Evolutionary conservation across 2,329 filamentous ascomycete genomes (phyloP).

Genomic region (Thielaviopsis euricoi): DNA sequence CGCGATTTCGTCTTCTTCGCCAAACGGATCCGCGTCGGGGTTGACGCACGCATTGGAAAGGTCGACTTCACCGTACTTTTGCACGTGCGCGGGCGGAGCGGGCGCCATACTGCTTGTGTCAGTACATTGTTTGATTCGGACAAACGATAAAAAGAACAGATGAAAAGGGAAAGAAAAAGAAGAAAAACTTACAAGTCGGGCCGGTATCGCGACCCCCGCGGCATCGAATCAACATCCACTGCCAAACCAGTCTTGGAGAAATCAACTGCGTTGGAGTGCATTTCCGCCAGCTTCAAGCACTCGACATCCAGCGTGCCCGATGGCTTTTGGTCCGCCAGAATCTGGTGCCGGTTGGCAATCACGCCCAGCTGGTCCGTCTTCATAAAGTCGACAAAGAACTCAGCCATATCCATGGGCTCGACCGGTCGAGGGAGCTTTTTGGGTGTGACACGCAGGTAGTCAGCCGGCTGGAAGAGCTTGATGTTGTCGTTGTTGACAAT

Average conservation of each 20-base stretch:
- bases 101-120: conserved; percentile 25
- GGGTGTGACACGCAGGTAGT: conserved; percentile 47
- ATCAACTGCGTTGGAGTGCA: conserved; percentile 58
- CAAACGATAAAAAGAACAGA: too few species aligned
- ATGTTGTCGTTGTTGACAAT: conserved; percentile 25
- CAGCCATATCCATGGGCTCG: conserved; percentile 47
- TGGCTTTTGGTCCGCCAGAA: conserved; percentile 41
- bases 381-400: conserved; percentile 73
- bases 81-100: conserved; percentile 27
- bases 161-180: not conserved
- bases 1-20: conserved; percentile 25
- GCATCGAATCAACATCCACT: conserved; percentile 30
- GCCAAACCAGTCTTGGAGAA: conserved; percentile 59
- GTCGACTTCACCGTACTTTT: conserved; percentile 27
- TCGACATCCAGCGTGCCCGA: conserved; percentile 33
- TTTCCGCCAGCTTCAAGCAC: conserved; percentile 39
- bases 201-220: conserved; percentile 22
- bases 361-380: conserved; percentile 46
- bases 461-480: conserved; percentile 33
- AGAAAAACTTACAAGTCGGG: conserved; percentile 36
- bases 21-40: conserved; percentile 12
- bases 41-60: conserved; percentile 20
- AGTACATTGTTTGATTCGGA: too few species aligned
- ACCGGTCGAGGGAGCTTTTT: conserved; percentile 45
- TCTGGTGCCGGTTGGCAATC: conserved; percentile 47